Conservation (phyloP, 1,284 basidiomycete species). For the Butyriboletus appendiculatus region DNA sequence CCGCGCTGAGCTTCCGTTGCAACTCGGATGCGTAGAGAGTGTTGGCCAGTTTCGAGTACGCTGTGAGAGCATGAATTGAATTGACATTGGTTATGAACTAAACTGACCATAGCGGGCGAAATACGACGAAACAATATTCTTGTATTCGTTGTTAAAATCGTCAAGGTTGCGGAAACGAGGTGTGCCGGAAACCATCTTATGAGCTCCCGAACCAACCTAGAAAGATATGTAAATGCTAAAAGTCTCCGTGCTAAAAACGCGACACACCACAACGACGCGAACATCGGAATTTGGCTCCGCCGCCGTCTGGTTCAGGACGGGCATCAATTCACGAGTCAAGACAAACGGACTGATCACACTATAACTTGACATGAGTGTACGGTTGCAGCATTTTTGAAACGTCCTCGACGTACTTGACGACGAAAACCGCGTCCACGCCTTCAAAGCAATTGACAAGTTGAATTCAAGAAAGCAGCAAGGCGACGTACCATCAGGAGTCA, state of each 20-base stretch:
- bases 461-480: neutral
- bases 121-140: slow-evolving; percentile 23
- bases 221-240: neutral
- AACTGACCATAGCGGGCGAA: slow-evolving; percentile 42
- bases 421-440: slow-evolving; percentile 43
- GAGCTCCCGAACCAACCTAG: slow-evolving; percentile 28
- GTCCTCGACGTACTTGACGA: slow-evolving; percentile 43
- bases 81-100: neutral
- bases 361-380: neutral
- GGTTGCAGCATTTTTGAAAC: neutral
- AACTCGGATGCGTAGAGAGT: slow-evolving; percentile 42
- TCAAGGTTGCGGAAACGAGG: slow-evolving; percentile 39
- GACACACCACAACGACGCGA: slow-evolving; percentile 49
- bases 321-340: slow-evolving; percentile 50
- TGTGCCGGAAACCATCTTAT: slow-evolving; percentile 18
- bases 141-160: slow-evolving; percentile 42
- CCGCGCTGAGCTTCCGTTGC: slow-evolving; percentile 37
- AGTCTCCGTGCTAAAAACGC: neutral
- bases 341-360: slow-evolving; percentile 51
- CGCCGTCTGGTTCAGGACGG: slow-evolving; percentile 48
- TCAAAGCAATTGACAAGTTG: neutral
- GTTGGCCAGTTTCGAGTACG: slow-evolving; percentile 43
- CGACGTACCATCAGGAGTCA: slow-evolving; percentile 38
- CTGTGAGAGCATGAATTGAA: slow-evolving; percentile 21
- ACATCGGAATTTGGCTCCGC: slow-evolving; percentile 47